Conservation (phyloP, 441 rosid species). For the Jatropha podagrica region DNA sequence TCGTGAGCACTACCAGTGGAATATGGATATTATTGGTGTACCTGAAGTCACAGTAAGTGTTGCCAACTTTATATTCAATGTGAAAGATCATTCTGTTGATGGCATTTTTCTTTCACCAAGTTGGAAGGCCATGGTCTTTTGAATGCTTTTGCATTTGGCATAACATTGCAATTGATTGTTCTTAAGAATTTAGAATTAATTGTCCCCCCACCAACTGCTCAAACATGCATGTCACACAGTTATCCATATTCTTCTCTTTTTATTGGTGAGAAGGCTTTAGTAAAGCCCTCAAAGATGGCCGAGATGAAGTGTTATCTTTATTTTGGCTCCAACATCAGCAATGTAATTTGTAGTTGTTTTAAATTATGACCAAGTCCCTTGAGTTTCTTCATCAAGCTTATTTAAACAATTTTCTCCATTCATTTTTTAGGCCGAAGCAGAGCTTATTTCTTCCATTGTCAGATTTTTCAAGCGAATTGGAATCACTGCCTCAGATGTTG, state of each 20-base stretch:
- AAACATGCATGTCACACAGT: slow-evolving; percentile 1
- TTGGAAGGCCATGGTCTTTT: not conserved
- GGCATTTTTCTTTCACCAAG: not conserved
- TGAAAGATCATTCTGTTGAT: slow-evolving; percentile 5
- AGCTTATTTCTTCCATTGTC: slow-evolving; percentile 72
- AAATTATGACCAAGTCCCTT: not conserved
- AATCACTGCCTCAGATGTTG: slow-evolving; percentile 76
- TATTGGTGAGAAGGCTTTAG: not conserved
- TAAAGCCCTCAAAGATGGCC: slow-evolving; percentile 12
- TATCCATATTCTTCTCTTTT: not conserved
- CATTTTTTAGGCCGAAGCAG: slow-evolving; percentile 79
- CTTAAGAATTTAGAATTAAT: not conserved
- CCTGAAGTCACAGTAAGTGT: slow-evolving; percentile 71
- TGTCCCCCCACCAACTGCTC: not conserved
- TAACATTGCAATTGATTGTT: not conserved
- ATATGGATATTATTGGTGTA: slow-evolving; percentile 92
- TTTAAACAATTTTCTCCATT: slow-evolving; percentile 3
- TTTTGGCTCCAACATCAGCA: not conserved
- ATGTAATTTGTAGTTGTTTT: slow-evolving; percentile 4
- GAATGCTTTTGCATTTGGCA: not conserved
- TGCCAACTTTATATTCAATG: slow-evolving; percentile 20
- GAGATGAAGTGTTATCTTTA: not conserved
- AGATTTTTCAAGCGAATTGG: slow-evolving; percentile 83
- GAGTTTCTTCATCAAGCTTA: slow-evolving; percentile 11
- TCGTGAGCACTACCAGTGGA: slow-evolving; percentile 97